A percentile compares a stretch with the other conserved stretches of the same genome.
These are phyloP conservation scores for Prunus yedoensis DNA, from an alignment of 331 rosid genomes.

Conservation along the genomic window DNA sequence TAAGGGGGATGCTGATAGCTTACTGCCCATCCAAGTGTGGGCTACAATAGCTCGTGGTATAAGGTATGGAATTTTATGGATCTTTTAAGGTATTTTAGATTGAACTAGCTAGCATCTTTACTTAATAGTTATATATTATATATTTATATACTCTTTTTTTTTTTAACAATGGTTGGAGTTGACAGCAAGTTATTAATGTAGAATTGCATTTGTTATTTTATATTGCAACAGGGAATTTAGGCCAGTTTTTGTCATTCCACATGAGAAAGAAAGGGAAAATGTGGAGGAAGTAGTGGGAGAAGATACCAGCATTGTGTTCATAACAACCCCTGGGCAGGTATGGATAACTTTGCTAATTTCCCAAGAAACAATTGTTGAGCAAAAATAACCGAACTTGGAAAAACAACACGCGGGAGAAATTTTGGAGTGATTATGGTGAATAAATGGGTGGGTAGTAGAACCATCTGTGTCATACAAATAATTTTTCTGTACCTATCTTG, in stretches of 20 bases:
- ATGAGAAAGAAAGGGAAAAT: conserved; percentile 82
- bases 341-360: not conserved
- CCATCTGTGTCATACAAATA: not conserved
- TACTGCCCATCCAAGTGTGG: conserved; percentile 79
- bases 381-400: not conserved
- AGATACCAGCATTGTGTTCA: conserved; percentile 71
- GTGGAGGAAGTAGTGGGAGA: conserved; percentile 62
- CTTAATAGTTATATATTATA: too few relatives aligned
- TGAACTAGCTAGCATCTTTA: too few relatives aligned
- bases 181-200: not conserved
- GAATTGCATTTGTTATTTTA: not conserved
- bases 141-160: too few relatives aligned
- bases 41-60: conserved; percentile 52
- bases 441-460: not conserved
- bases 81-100: too few relatives aligned
- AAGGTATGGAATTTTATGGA: conserved; percentile 30
- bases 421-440: not conserved
- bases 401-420: not conserved
- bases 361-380: not conserved
- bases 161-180: too few relatives aligned
- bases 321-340: conserved; percentile 96
- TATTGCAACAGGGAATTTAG: conserved; percentile 54
- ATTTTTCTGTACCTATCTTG: not conserved
- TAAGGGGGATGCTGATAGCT: conserved; percentile 78
- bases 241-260: conserved; percentile 93